These are phyloP conservation scores for Fistulifera pelliculosa DNA, from an alignment of 108 stramenopile species.

Conservation along the genomic window DNA sequence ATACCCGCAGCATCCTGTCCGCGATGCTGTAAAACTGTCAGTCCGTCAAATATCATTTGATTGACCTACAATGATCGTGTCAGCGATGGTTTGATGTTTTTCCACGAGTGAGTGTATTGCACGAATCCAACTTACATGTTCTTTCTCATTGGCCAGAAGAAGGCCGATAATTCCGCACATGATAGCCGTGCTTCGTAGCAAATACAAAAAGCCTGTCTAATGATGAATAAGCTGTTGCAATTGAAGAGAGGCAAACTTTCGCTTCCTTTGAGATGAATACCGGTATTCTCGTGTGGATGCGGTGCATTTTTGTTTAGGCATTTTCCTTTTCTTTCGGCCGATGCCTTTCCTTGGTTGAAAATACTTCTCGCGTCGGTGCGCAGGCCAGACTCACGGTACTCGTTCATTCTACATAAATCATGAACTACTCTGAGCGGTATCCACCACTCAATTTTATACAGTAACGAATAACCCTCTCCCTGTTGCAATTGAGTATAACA, in stretches of 20 bases:
- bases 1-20: conserved; percentile 99
- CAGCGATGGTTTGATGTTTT: not conserved
- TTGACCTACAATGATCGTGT: conserved; percentile 50
- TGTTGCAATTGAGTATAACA: too few species aligned
- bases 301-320: too few species aligned
- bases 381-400: too few species aligned
- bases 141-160: conserved; percentile 72
- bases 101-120: not conserved
- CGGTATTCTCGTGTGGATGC: too few species aligned
- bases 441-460: too few species aligned
- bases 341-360: too few species aligned
- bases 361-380: too few species aligned
- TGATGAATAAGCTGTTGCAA: too few species aligned
- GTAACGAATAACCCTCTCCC: too few species aligned
- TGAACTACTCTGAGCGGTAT: too few species aligned
- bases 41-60: conserved; percentile 94
- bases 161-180: conserved; percentile 92
- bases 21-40: conserved; percentile 98
- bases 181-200: conserved; percentile 6
- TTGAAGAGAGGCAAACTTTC: not conserved
- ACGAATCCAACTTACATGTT: conserved; percentile 33
- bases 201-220: not conserved
- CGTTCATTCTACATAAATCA: too few species aligned
- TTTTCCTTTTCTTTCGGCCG: too few species aligned
- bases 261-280: not conserved